Evolutionary conservation across 75 land plant genomes (phyloP).

Genomic region (Larix kaempferi): DNA sequence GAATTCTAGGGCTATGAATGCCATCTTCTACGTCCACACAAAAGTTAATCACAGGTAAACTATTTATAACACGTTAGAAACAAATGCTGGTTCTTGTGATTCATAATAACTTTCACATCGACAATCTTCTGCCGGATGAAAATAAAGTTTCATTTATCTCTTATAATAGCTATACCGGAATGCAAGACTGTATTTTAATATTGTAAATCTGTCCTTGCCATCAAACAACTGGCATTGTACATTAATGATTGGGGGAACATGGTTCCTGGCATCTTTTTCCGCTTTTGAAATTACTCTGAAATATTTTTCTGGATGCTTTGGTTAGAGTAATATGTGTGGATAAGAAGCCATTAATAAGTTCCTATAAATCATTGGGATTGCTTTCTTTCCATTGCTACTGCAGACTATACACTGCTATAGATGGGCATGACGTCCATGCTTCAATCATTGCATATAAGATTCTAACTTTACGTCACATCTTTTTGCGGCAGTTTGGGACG

Average conservation of each 20-base stretch:
- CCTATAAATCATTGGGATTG: constrained; percentile 6
- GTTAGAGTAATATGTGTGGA: constrained; percentile 4
- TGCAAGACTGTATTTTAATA: constrained; percentile 10
- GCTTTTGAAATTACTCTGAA: background rate
- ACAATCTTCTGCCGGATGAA: constrained; percentile 4
- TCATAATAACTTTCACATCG: constrained; percentile 1
- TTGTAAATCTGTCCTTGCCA: constrained; percentile 10
- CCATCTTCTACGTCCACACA: background rate
- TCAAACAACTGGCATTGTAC: constrained; percentile 7
- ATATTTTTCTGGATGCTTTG: background rate
- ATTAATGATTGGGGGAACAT: background rate
- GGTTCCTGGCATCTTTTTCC: background rate
- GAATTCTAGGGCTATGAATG: background rate
- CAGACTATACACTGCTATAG: background rate
- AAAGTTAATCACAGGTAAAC: constrained; percentile 1
- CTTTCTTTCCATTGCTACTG: constrained; percentile 1
- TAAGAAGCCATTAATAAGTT: background rate
- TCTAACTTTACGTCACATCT: background rate
- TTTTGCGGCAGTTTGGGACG: constrained; percentile 5
- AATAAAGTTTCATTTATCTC: constrained; percentile 6
- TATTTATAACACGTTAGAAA: background rate
- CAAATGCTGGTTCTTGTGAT: background rate
- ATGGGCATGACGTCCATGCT: background rate
- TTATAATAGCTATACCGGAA: background rate
- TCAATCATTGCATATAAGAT: constrained; percentile 9